Evolutionary conservation across 2,329 filamentous ascomycete genomes (phyloP), one percentile per base, ranked within the genome.

Genomic region (Sarocladium oryzae): DNA sequence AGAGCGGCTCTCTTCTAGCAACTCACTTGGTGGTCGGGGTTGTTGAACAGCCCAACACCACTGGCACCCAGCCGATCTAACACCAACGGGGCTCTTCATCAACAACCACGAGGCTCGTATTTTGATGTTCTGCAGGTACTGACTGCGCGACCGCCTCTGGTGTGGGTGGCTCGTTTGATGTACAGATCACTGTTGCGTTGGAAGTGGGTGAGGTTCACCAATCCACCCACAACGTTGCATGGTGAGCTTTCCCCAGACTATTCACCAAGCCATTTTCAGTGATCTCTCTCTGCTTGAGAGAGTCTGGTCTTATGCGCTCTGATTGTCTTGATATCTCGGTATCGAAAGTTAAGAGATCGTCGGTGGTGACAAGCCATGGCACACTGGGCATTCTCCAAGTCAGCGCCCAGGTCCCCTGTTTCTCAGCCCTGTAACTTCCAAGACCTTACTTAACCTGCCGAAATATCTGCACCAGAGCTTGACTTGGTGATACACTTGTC

Each of bases 71-170:
- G 40, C 21, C 40, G 26, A 43, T 43, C 21, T 15, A 7, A 43
- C 40, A 43, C 40, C 40, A 26, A 26, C 5, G 8, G 23, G 15
- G 23, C n/a, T 23, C 23, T 43, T 43, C 40, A 43, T 43, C 26
- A 21, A 16, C 23, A 16, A 43, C 40, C 40, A 43, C 23, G 23
- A 43, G 40, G 40, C 26, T 18, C 4, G 40, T 23, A 26, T 16
- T 23, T 5, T 6, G n/a, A n/a, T 26, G 21, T 43, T 43, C 40
- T 43, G 40, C 40, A 43, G 40, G 40, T 43, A 43, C 40, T 43
- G 23, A n/a, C n/a, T n/a, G n/a, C n/a, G n/a, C n/a, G n/a, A n/a
- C n/a, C n/a, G n/a, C n/a, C n/a, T n/a, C n/a, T n/a, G 11, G 23
- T 40, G 40, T 24, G 40, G 6, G 5, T 11, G 21, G 23, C 20